A percentile compares a stretch with the other conserved stretches of the same genome.
Conservation (phyloP, 306 rosid genomes). For the Castanea crenata region DNA sequence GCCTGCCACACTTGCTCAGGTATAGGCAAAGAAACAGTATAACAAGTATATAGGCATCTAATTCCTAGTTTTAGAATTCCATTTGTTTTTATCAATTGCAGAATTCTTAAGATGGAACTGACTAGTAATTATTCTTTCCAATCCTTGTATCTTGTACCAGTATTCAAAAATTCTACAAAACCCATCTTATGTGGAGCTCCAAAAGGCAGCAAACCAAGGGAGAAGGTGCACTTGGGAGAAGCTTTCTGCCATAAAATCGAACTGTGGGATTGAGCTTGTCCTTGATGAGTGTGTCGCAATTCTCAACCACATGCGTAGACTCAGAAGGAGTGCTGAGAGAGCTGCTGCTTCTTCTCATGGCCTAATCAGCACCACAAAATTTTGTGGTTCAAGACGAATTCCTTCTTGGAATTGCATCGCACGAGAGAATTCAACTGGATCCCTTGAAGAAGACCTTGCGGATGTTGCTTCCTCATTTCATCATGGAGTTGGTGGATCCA, state of each 20-base stretch:
- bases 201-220: slow-evolving; percentile 96
- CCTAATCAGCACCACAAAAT: slow-evolving; percentile 44
- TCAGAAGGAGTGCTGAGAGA: slow-evolving; percentile 69
- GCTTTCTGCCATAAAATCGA: slow-evolving; percentile 92
- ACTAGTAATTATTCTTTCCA: slow-evolving; percentile 9
- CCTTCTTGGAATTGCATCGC: slow-evolving; percentile 99
- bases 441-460: slow-evolving; percentile 60
- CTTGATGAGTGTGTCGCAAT: slow-evolving; percentile 86
- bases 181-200: slow-evolving; percentile 85
- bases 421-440: slow-evolving; percentile 88
- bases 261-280: slow-evolving; percentile 90
- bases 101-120: slow-evolving; percentile 8
- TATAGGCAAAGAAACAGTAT: slow-evolving; percentile 18
- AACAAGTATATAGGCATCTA: not conserved
- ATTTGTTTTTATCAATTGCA: not conserved
- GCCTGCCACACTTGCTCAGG: slow-evolving; percentile 99
- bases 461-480: slow-evolving; percentile 56
- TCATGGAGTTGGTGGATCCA: slow-evolving; percentile 43
- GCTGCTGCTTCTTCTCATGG: slow-evolving; percentile 78
- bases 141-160: slow-evolving; percentile 34
- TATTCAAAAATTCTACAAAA: slow-evolving; percentile 86
- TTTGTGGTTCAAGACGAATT: slow-evolving; percentile 82
- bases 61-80: not conserved
- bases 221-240: slow-evolving; percentile 99
- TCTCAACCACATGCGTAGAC: slow-evolving; percentile 91